A percentile compares a stretch with the other conserved stretches of the same genome.
Conservation (phyloP, 257 asterid genomes). For the Ocimum tenuiflorum region DNA sequence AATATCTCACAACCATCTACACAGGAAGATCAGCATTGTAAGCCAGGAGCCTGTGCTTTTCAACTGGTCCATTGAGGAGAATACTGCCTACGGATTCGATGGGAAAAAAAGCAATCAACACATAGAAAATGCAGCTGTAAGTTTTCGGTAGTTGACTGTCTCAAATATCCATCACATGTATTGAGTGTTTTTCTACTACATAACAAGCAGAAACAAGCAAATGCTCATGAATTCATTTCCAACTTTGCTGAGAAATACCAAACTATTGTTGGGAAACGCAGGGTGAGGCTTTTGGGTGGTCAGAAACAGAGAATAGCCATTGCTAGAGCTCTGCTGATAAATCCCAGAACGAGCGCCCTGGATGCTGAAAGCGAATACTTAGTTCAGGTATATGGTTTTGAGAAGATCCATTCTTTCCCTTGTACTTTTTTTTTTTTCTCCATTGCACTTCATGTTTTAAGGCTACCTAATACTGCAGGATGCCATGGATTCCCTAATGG, state of each 20-base stretch:
- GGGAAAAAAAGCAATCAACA: slow-evolving; percentile 53
- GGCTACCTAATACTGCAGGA: slow-evolving; percentile 29
- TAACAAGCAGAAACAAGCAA: slow-evolving; percentile 59
- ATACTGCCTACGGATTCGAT: slow-evolving; percentile 68
- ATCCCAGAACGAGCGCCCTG: slow-evolving; percentile 69
- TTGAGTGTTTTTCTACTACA: neutral
- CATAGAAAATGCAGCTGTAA: slow-evolving; percentile 68
- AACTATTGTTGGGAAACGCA: slow-evolving; percentile 67
- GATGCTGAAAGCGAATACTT: slow-evolving; percentile 79
- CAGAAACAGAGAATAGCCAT: slow-evolving; percentile 81
- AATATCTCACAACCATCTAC: slow-evolving; percentile 57
- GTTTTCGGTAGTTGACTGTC: slow-evolving; percentile 8
- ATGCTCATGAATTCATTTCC: slow-evolving; percentile 61
- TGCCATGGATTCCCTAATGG: slow-evolving; percentile 80
- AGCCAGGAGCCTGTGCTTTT: slow-evolving; percentile 85
- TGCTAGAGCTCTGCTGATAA: slow-evolving; percentile 68
- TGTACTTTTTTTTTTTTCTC: too few species aligned
- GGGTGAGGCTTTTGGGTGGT: slow-evolving; percentile 73
- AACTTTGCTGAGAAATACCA: slow-evolving; percentile 56
- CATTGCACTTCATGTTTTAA: neutral
- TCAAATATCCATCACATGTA: neutral
- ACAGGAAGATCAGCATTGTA: slow-evolving; percentile 74
- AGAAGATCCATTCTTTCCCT: neutral
- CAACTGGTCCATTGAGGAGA: slow-evolving; percentile 72
- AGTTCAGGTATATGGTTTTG: slow-evolving; percentile 49